Evolutionary conservation across 2,329 filamentous ascomycete species (phyloP).

Genomic region (Sporothrix globosa): DNA sequence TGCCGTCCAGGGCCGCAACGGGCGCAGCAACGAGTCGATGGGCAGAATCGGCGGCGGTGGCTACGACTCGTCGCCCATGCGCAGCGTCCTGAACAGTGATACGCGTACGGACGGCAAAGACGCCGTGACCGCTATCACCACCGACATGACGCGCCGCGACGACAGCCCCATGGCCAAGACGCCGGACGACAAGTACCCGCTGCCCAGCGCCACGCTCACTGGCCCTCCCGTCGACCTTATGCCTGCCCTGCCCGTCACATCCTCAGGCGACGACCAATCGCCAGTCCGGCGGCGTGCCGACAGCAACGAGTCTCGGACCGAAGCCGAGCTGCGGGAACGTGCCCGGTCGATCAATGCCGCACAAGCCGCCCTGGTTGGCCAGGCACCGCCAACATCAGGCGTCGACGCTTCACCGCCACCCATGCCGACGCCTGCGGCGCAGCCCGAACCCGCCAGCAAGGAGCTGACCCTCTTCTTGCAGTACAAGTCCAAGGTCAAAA

Average conservation of each 20-base stretch:
- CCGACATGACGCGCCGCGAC: slow-evolving; percentile 34
- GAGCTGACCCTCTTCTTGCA: slow-evolving; percentile 93
- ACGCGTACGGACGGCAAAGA: slow-evolving; percentile 33
- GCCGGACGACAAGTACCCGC: slow-evolving; percentile 65
- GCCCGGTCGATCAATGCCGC: slow-evolving; percentile 33
- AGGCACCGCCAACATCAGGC: neutral
- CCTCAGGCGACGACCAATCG: slow-evolving; percentile 40
- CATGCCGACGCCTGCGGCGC: neutral
- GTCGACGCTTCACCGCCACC: neutral
- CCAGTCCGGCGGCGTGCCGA: slow-evolving; percentile 3
- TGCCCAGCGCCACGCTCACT: slow-evolving; percentile 61
- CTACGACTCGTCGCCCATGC: slow-evolving; percentile 65
- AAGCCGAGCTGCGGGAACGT: slow-evolving; percentile 33
- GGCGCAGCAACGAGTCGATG: slow-evolving; percentile 52
- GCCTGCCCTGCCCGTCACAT: slow-evolving; percentile 42
- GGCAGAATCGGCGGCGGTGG: slow-evolving; percentile 36
- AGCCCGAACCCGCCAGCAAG: slow-evolving; percentile 59
- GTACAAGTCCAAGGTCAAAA: slow-evolving; percentile 97
- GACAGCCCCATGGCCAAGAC: slow-evolving; percentile 59
- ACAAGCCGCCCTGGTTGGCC: slow-evolving; percentile 29
- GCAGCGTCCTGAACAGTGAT: slow-evolving; percentile 53
- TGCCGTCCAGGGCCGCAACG: slow-evolving; percentile 61
- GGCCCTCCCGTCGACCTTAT: slow-evolving; percentile 57
- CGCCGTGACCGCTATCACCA: neutral
- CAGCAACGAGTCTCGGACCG: slow-evolving; percentile 8